Percentiles rank a stretch among this genome's conserved stretches.
phyloP scores from a whole-genome alignment of 768 basidiomycete species.

The Ephemerocybe angulata region DNA sequence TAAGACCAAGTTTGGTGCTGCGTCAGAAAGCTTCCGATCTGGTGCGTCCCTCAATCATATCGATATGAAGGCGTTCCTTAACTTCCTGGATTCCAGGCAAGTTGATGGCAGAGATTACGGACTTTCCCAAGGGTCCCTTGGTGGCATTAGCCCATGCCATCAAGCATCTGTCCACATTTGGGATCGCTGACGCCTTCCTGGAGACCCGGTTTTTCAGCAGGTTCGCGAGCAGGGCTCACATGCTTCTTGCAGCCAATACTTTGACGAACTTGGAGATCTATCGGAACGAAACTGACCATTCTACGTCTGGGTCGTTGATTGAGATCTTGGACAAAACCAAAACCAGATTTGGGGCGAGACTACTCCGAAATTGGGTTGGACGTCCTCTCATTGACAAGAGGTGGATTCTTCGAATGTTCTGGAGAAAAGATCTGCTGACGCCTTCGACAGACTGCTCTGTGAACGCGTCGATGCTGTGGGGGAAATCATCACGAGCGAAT shows the following conservation, averaged over 20 bases:
- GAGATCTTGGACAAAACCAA: constrained; percentile 84
- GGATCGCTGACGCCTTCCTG: constrained; percentile 72
- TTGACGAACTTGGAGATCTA: constrained; percentile 91
- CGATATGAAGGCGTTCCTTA: not conserved
- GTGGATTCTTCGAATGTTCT: constrained; percentile 35
- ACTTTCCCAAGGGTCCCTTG: constrained; percentile 66
- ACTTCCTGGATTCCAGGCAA: constrained; percentile 38
- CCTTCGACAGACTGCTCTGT: constrained; percentile 53
- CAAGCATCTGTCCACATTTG: constrained; percentile 67
- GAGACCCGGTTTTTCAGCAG: constrained; percentile 74
- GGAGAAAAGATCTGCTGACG: not conserved
- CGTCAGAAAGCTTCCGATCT: constrained; percentile 42
- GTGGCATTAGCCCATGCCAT: constrained; percentile 73
- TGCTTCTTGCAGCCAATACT: constrained; percentile 89
- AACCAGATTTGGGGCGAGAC: constrained; percentile 84
- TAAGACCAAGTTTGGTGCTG: constrained; percentile 35
- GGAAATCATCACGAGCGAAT: constrained; percentile 66
- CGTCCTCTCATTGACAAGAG: constrained; percentile 71
- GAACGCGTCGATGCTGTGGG: constrained; percentile 81
- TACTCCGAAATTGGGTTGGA: constrained; percentile 84
- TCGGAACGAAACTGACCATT: constrained; percentile 81
- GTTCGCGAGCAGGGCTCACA: constrained; percentile 75
- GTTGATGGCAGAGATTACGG: constrained; percentile 57
- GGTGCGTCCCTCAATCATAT: constrained; percentile 28
- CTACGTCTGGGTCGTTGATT: constrained; percentile 70